A percentile compares a stretch with the other conserved stretches of the same genome.
Evolutionary conservation across 2,329 filamentous ascomycete species (phyloP).

Genomic region (Aureobasidium vineae): DNA sequence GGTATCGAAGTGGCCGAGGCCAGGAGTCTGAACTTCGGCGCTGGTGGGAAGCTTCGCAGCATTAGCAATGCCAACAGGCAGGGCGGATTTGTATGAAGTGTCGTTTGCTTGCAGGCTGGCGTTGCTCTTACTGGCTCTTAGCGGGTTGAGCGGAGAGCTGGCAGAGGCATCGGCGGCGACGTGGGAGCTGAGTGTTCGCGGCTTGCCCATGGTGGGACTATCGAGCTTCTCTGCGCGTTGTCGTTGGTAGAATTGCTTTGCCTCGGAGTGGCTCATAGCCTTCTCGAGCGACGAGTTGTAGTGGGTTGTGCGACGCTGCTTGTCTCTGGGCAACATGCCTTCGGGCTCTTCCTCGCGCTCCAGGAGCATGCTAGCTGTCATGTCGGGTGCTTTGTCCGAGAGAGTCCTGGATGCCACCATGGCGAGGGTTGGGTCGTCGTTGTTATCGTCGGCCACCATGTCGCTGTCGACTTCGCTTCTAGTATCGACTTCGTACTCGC

Average conservation of each 20-base stretch:
- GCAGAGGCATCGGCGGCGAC: slow-evolving; percentile 41
- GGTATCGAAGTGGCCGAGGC: slow-evolving; percentile 34
- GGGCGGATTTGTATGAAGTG: slow-evolving; percentile 36
- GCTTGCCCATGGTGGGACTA: slow-evolving; percentile 44
- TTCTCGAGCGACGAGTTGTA: slow-evolving; percentile 94
- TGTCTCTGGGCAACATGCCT: slow-evolving; percentile 49
- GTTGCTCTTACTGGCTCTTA: slow-evolving; percentile 45
- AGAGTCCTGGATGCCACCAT: slow-evolving; percentile 11
- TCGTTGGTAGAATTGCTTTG: slow-evolving; percentile 93
- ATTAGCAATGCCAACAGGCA: slow-evolving; percentile 39
- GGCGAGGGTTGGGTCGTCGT: slow-evolving; percentile 1
- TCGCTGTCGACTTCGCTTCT: slow-evolving; percentile 1
- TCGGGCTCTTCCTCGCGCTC: slow-evolving; percentile 33
- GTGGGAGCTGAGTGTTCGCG: slow-evolving; percentile 47
- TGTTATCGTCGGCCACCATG: not conserved
- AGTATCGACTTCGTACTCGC: slow-evolving; percentile 10
- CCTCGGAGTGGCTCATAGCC: slow-evolving; percentile 89
- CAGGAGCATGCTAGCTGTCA: slow-evolving; percentile 24
- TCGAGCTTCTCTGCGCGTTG: slow-evolving; percentile 65
- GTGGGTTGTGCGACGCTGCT: slow-evolving; percentile 71
- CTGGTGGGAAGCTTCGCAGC: slow-evolving; percentile 36
- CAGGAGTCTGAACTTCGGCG: slow-evolving; percentile 36
- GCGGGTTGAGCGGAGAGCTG: slow-evolving; percentile 43
- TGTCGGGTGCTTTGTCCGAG: slow-evolving; percentile 11
- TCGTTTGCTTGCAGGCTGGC: slow-evolving; percentile 27